phyloP scores from a whole-genome alignment of 2,329 filamentous ascomycete genomes.

The Aureobasidium pullulans region DNA sequence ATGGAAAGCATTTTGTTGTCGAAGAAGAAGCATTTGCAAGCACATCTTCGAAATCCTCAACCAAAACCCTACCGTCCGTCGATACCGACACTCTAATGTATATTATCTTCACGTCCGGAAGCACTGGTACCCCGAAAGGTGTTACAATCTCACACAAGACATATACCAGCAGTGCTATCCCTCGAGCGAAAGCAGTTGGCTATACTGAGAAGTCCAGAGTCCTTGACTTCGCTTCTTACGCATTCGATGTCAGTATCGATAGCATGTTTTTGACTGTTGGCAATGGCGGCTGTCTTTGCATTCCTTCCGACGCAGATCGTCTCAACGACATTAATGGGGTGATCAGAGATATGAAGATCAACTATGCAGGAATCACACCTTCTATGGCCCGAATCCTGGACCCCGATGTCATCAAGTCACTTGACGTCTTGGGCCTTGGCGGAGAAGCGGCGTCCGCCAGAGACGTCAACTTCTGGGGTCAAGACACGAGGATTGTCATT shows the following conservation, averaged over 20 bases:
- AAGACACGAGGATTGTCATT: constrained; percentile 33
- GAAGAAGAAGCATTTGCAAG: constrained; percentile 12
- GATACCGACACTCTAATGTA: constrained; percentile 19
- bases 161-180: constrained; percentile 47
- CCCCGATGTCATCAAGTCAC: constrained; percentile 30
- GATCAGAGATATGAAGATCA: constrained; percentile 30
- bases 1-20: constrained; percentile 12
- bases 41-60: not conserved
- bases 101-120: constrained; percentile 26
- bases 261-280: constrained; percentile 16
- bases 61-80: not conserved
- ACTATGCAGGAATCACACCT: constrained; percentile 40
- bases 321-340: constrained; percentile 41
- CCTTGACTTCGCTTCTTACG: constrained; percentile 16
- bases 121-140: constrained; percentile 23
- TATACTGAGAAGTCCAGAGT: constrained; percentile 10
- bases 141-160: constrained; percentile 36
- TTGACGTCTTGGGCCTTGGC: constrained; percentile 38
- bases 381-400: constrained; percentile 35
- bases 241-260: constrained; percentile 17
- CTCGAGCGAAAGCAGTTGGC: constrained; percentile 21
- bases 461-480: constrained; percentile 32
- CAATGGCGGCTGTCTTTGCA: constrained; percentile 20
- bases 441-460: constrained; percentile 36
- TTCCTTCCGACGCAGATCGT: constrained; percentile 39